Evolutionary conservation across 805 yeast genomes (phyloP).

Genomic region (Jamesozyma rosinii): DNA sequence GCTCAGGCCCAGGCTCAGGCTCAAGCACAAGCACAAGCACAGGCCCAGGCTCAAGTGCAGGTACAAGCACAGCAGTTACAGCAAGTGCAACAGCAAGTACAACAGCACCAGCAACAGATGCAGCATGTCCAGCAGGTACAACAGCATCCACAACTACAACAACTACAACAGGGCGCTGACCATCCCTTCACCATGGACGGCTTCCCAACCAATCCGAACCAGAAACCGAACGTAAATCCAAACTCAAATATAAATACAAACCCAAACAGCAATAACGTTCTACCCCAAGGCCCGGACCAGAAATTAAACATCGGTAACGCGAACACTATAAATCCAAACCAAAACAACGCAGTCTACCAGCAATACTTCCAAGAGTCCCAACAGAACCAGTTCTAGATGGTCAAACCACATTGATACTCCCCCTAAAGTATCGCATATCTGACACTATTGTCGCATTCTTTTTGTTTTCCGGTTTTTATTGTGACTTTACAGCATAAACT

Average conservation of each 20-base stretch:
- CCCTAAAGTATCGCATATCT: no score
- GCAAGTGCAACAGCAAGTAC: slow-evolving; percentile 2
- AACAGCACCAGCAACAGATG: slow-evolving; percentile 14
- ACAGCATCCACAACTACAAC: slow-evolving; percentile 6
- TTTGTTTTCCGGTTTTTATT: no score
- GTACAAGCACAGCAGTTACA: slow-evolving; percentile 19
- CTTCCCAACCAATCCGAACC: slow-evolving; percentile 35
- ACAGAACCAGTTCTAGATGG: slow-evolving; percentile 41
- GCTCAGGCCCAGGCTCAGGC: slow-evolving; percentile 10
- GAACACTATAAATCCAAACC: slow-evolving; percentile 30
- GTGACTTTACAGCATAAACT: neutral
- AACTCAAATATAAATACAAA: neutral
- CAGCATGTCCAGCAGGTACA: slow-evolving; percentile 16
- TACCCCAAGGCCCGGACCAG: neutral
- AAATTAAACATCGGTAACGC: neutral
- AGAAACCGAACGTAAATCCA: slow-evolving; percentile 36
- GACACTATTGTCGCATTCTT: no score
- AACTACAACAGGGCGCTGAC: slow-evolving; percentile 9
- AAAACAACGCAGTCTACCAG: slow-evolving; percentile 47
- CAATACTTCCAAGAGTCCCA: slow-evolving; percentile 51
- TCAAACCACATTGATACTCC: neutral
- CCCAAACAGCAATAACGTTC: neutral
- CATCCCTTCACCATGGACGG: slow-evolving; percentile 8
- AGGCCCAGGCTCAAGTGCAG: slow-evolving; percentile 16
- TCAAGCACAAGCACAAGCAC: slow-evolving; percentile 5